Evolutionary conservation across 148 eudicot genomes (phyloP).

Genomic region (Beta vulgaris): DNA sequence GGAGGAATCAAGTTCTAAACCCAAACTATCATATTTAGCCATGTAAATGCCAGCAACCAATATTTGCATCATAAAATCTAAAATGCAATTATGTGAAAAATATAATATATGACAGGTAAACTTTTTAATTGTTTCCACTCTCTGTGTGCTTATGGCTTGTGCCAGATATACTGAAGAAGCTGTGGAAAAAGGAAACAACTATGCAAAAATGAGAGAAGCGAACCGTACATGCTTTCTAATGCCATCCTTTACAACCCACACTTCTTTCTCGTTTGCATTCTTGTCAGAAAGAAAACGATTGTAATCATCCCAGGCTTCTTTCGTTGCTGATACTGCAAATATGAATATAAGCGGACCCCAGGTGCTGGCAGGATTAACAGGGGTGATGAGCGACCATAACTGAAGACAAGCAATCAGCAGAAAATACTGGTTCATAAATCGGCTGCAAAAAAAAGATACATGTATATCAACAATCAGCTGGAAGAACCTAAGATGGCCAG

Average conservation of each 20-base stretch:
- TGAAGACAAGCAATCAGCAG: conserved; percentile 99
- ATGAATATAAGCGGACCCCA: conserved; percentile 98
- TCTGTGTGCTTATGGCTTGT: neutral
- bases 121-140: neutral
- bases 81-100: too few species aligned
- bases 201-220: neutral
- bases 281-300: conserved; percentile 89
- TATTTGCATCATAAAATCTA: neutral
- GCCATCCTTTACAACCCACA: conserved; percentile 87
- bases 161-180: conserved; percentile 1
- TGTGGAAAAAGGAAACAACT: neutral
- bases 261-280: conserved; percentile 95
- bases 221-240: conserved; percentile 66
- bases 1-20: neutral
- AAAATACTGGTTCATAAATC: conserved; percentile 98
- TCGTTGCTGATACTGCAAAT: conserved; percentile 90
- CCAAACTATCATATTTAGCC: neutral
- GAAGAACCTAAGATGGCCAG: neutral
- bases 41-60: neutral
- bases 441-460: conserved; percentile 49
- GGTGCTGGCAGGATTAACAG: conserved; percentile 97
- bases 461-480: conserved; percentile 20
- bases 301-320: conserved; percentile 99
- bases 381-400: conserved; percentile 95
- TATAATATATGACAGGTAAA: too few species aligned